Evolutionary conservation across 176 grass and related monocot genomes (phyloP).

Genomic region (Chloris gayana): DNA sequence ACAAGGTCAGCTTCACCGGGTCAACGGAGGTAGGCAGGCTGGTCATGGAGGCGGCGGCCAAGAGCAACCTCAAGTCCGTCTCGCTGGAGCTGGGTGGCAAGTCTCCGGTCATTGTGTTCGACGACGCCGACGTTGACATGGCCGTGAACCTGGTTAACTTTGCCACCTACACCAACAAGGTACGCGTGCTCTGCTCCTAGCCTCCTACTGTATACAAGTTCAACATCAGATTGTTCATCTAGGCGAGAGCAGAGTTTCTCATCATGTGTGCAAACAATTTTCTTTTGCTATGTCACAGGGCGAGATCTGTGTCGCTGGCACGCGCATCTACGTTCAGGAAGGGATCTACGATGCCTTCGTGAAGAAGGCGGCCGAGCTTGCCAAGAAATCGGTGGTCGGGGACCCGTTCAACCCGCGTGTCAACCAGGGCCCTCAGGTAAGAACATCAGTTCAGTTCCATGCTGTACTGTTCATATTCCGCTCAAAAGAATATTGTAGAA

Average conservation of each 20-base stretch:
- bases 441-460: background rate
- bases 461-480: background rate
- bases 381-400: slow-evolving; percentile 70
- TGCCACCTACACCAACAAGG: slow-evolving; percentile 83
- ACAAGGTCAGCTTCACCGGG: slow-evolving; percentile 89
- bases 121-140: slow-evolving; percentile 85
- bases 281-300: slow-evolving; percentile 48
- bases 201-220: background rate
- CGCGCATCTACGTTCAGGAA: slow-evolving; percentile 89
- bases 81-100: slow-evolving; percentile 92
- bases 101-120: slow-evolving; percentile 79
- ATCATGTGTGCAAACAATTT: background rate
- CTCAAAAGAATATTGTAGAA: background rate
- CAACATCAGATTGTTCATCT: too few species aligned
- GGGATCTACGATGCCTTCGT: slow-evolving; percentile 89
- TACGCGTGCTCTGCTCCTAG: background rate
- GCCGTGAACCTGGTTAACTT: slow-evolving; percentile 60
- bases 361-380: slow-evolving; percentile 53
- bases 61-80: slow-evolving; percentile 83
- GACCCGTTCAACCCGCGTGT: slow-evolving; percentile 78
- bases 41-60: slow-evolving; percentile 75
- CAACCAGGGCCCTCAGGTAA: slow-evolving; percentile 80
- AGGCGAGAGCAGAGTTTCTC: slow-evolving; percentile 1
- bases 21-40: slow-evolving; percentile 68
- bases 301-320: slow-evolving; percentile 73